These are phyloP conservation scores for Nelumbo lutea DNA, from an alignment of 164 flowering plant species.

Conservation along the genomic window DNA sequence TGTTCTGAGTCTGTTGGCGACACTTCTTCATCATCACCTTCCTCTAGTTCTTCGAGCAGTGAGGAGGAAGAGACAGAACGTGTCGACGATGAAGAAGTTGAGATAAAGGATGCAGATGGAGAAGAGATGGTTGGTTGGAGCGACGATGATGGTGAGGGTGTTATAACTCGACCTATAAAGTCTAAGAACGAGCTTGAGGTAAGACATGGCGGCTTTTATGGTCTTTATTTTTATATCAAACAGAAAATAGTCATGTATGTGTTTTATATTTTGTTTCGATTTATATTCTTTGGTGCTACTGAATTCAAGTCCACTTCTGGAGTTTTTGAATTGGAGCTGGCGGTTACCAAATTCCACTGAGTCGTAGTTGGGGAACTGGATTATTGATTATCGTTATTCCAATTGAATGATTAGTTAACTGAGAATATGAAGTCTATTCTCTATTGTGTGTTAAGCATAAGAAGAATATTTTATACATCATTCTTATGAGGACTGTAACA, in stretches of 20 bases:
- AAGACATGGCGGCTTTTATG: slow-evolving; percentile 8
- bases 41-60: slow-evolving; percentile 25
- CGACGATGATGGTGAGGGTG: slow-evolving; percentile 30
- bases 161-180: slow-evolving; percentile 44
- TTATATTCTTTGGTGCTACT: too few species aligned
- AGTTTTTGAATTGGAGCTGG: too few species aligned
- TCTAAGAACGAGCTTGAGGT: slow-evolving; percentile 82
- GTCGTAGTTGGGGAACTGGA: too few species aligned
- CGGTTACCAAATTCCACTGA: too few species aligned
- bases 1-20: slow-evolving; percentile 20
- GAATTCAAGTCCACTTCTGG: too few species aligned
- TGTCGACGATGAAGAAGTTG: slow-evolving; percentile 71
- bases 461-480: too few species aligned
- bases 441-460: too few species aligned
- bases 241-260: too few species aligned
- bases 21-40: slow-evolving; percentile 19
- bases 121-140: slow-evolving; percentile 26
- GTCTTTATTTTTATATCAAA: not conserved
- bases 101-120: slow-evolving; percentile 38
- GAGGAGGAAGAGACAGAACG: slow-evolving; percentile 13
- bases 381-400: too few species aligned
- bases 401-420: too few species aligned
- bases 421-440: too few species aligned
- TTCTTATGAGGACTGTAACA: too few species aligned
- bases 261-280: not conserved